These are phyloP conservation scores for Pleurotus platypus DNA, from an alignment of 768 basidiomycete genomes.

Conservation along the genomic window DNA sequence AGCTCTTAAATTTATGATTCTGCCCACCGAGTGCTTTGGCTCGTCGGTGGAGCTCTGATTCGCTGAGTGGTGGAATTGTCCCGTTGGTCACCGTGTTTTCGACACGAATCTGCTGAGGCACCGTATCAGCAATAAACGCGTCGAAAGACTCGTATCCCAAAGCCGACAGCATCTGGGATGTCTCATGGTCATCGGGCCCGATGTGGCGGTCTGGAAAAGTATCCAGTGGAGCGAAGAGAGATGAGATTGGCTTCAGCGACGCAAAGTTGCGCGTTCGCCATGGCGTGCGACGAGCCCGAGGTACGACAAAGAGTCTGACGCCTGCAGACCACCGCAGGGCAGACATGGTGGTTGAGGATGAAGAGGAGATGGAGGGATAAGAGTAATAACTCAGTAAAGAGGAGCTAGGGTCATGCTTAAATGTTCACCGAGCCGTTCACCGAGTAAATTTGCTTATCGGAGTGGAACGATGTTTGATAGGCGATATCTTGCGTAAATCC, in stretches of 20 bases:
- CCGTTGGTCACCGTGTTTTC: slow-evolving; percentile 56
- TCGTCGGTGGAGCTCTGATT: slow-evolving; percentile 74
- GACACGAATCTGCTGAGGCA: slow-evolving; percentile 80
- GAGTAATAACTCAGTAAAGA: slow-evolving; percentile 12
- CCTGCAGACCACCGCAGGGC: slow-evolving; percentile 25
- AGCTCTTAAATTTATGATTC: slow-evolving; percentile 86
- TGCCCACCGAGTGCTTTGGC: slow-evolving; percentile 73
- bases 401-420: slow-evolving; percentile 23
- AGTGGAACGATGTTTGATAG: slow-evolving; percentile 5
- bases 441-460: slow-evolving; percentile 35
- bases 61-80: slow-evolving; percentile 75
- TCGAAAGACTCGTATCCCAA: slow-evolving; percentile 89
- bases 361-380: slow-evolving; percentile 20
- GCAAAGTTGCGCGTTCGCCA: slow-evolving; percentile 42
- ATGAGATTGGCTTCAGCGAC: slow-evolving; percentile 53
- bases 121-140: slow-evolving; percentile 77
- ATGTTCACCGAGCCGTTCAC: slow-evolving; percentile 55
- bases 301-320: slow-evolving; percentile 12
- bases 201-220: slow-evolving; percentile 89
- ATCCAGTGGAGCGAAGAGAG: slow-evolving; percentile 84
- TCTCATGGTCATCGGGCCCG: slow-evolving; percentile 84
- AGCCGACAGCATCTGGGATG: slow-evolving; percentile 73
- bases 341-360: slow-evolving; percentile 25
- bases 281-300: slow-evolving; percentile 14
- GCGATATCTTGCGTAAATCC: background rate